phyloP scores from a whole-genome alignment of 2,329 filamentous ascomycete genomes.

The Nemania serpens region DNA sequence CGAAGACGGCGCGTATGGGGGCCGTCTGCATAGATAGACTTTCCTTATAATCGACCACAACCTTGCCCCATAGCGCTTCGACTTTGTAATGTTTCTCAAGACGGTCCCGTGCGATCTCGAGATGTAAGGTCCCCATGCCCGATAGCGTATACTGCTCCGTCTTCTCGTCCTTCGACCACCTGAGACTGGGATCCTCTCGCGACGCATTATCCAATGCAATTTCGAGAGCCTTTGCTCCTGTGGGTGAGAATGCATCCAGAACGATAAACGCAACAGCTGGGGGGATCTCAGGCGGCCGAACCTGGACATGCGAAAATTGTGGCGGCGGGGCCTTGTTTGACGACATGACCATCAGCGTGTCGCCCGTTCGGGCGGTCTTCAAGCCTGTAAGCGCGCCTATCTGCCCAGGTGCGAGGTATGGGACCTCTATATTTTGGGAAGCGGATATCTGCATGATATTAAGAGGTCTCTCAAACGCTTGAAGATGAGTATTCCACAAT shows the following conservation, averaged over 20 bases:
- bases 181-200: slow-evolving; percentile 89
- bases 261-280: slow-evolving; percentile 97
- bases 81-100: slow-evolving; percentile 88
- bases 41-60: slow-evolving; percentile 96
- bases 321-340: slow-evolving; percentile 66
- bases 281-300: slow-evolving; percentile 86
- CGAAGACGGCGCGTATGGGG: slow-evolving; percentile 67
- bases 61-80: slow-evolving; percentile 83
- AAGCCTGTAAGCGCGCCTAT: slow-evolving; percentile 93
- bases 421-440: slow-evolving; percentile 82
- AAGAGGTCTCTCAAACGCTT: slow-evolving; percentile 77
- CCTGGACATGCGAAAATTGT: slow-evolving; percentile 73
- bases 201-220: slow-evolving; percentile 77
- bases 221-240: slow-evolving; percentile 79
- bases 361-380: slow-evolving; percentile 89
- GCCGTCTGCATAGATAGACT: slow-evolving; percentile 64
- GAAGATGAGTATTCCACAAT: slow-evolving; percentile 86
- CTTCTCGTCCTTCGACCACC: slow-evolving; percentile 83
- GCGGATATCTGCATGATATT: slow-evolving; percentile 89
- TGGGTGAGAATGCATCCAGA: slow-evolving; percentile 77
- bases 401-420: slow-evolving; percentile 79
- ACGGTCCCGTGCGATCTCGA: slow-evolving; percentile 89
- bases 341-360: slow-evolving; percentile 81
- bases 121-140: slow-evolving; percentile 94
- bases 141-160: slow-evolving; percentile 91